phyloP scores from a whole-genome alignment of 169 alveolate species.

The Plasmodium berghei region DNA sequence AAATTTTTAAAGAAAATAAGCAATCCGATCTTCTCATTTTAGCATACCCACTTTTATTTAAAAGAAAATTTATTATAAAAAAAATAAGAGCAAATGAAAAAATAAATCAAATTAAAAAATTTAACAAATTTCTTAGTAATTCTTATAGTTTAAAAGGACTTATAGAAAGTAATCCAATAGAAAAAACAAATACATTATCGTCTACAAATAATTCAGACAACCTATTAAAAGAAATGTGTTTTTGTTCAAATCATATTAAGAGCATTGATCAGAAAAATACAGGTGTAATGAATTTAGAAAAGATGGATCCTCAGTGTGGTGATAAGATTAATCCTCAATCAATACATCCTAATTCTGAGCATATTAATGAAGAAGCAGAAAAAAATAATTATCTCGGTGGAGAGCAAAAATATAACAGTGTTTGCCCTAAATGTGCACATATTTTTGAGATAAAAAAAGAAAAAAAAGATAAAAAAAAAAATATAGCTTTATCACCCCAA shows the following conservation, averaged over 20 bases:
- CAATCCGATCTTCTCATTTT: constrained; percentile 67
- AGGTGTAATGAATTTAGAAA: not conserved
- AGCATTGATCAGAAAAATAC: not conserved
- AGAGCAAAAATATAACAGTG: no score
- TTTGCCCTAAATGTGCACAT: not conserved
- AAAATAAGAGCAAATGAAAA: constrained; percentile 40
- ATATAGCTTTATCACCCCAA: constrained; percentile 27
- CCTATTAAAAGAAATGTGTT: not conserved
- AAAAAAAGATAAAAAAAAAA: constrained; percentile 3
- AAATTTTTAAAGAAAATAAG: constrained; percentile 25
- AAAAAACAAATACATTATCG: not conserved
- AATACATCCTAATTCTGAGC: no score
- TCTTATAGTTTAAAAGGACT: constrained; percentile 7
- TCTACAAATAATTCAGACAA: not conserved
- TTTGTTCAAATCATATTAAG: not conserved
- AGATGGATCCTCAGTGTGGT: no score
- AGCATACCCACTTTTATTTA: constrained; percentile 80
- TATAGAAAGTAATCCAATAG: not conserved
- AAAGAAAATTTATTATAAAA: constrained; percentile 76
- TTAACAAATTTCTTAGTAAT: constrained; percentile 18
- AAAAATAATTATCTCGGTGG: no score
- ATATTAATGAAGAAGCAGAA: no score
- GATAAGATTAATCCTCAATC: no score
- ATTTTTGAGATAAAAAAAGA: not conserved
- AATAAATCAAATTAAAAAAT: constrained; percentile 10